A percentile compares a stretch with the other conserved stretches of the same genome.
phyloP scores from a whole-genome alignment of 2,329 filamentous ascomycete species.

The Nigrospora sphaerica region DNA sequence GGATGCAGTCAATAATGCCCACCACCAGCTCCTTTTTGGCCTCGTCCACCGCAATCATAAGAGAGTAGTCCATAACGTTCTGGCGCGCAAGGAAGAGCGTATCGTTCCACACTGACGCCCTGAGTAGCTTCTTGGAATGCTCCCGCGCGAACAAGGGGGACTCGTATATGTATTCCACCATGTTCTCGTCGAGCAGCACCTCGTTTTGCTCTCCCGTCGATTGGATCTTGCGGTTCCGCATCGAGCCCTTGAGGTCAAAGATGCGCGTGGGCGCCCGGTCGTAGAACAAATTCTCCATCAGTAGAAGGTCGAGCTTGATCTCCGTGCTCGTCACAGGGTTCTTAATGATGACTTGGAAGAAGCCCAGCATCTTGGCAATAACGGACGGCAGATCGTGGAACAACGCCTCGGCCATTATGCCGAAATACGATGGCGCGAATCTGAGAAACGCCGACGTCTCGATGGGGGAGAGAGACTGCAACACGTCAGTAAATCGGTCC shows the following conservation, averaged over 20 bases:
- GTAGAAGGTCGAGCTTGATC: slow-evolving; percentile 85
- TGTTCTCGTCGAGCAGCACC: slow-evolving; percentile 94
- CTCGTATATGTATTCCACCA: slow-evolving; percentile 98
- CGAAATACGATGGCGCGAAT: slow-evolving; percentile 95
- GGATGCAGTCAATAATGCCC: slow-evolving; percentile 96
- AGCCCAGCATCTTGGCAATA: slow-evolving; percentile 98
- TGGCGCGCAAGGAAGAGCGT: slow-evolving; percentile 90
- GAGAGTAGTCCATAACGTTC: slow-evolving; percentile 97
- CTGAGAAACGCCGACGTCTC: slow-evolving; percentile 91
- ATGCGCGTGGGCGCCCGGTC: slow-evolving; percentile 84
- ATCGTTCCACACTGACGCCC: slow-evolving; percentile 93
- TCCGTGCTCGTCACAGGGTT: slow-evolving; percentile 87
- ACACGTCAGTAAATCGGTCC: not conserved
- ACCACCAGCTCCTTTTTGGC: slow-evolving; percentile 84
- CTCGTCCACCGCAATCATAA: slow-evolving; percentile 98
- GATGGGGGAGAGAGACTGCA: slow-evolving; percentile 74
- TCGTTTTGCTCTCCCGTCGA: slow-evolving; percentile 94
- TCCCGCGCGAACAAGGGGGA: slow-evolving; percentile 91
- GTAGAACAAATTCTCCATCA: slow-evolving; percentile 98
- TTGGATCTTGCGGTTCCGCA: slow-evolving; percentile 97
- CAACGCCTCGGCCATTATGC: slow-evolving; percentile 91
- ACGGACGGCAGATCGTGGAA: slow-evolving; percentile 94
- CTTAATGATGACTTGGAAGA: slow-evolving; percentile 96
- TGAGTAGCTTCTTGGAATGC: slow-evolving; percentile 88
- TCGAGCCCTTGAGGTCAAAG: slow-evolving; percentile 94